phyloP scores from a whole-genome alignment of 352 stramenopile species.

The Pythium sp. region DNA sequence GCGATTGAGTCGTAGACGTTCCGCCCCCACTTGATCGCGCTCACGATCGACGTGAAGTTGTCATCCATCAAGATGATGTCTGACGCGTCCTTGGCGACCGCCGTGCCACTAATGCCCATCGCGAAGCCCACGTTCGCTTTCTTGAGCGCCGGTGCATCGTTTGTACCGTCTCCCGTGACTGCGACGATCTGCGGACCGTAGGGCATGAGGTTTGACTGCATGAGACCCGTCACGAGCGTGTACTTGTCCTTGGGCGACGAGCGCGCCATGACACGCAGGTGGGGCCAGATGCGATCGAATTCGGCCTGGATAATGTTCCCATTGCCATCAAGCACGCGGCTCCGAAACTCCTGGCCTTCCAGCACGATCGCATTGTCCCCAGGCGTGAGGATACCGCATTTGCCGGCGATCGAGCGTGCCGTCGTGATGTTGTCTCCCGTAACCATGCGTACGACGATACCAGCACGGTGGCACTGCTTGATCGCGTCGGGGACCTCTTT shows the following conservation, averaged over 20 bases:
- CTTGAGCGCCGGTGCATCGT: slow-evolving; percentile 96
- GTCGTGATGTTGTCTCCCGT: slow-evolving; percentile 98
- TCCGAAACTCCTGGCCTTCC: slow-evolving; percentile 66
- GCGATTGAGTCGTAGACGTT: slow-evolving; percentile 97
- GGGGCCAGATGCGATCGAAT: slow-evolving; percentile 93
- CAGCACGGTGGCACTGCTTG: slow-evolving; percentile 89
- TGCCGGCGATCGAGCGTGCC: slow-evolving; percentile 66
- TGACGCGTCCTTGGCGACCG: slow-evolving; percentile 93
- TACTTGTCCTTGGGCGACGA: slow-evolving; percentile 97
- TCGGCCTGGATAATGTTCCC: slow-evolving; percentile 77
- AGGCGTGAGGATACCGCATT: slow-evolving; percentile 67
- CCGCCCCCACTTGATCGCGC: slow-evolving; percentile 94
- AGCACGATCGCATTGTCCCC: slow-evolving; percentile 60
- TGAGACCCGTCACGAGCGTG: slow-evolving; percentile 93
- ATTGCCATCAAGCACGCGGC: slow-evolving; percentile 57
- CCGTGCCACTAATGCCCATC: slow-evolving; percentile 96
- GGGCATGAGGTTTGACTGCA: slow-evolving; percentile 73
- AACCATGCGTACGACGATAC: slow-evolving; percentile 98
- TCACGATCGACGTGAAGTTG: slow-evolving; percentile 96
- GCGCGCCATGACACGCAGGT: slow-evolving; percentile 89
- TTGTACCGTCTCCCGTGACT: slow-evolving; percentile 96
- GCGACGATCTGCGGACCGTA: slow-evolving; percentile 89
- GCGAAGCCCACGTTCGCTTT: slow-evolving; percentile 96
- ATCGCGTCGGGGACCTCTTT: slow-evolving; percentile 93
- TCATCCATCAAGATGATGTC: slow-evolving; percentile 98